phyloP scores from a whole-genome alignment of 73 alveolate genomes.

The Durusdinium trenchii region DNA sequence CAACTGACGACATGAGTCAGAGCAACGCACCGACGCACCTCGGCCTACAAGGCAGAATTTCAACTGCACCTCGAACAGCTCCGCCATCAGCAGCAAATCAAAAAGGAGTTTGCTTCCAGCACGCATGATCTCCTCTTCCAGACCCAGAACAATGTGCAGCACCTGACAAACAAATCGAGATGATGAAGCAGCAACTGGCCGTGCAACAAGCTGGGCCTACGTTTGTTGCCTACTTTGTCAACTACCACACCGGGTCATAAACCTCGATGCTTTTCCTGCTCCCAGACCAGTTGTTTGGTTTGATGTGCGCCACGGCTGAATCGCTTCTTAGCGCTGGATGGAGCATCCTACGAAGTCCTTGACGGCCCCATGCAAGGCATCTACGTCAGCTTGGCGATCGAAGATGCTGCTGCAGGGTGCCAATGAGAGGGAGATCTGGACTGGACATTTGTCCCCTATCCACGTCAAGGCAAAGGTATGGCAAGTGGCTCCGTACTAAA shows the following conservation, averaged over 20 bases:
- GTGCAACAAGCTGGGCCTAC: neutral
- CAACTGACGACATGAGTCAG: too few species aligned
- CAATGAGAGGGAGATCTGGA: slow-evolving; percentile 1
- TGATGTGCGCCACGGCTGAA: neutral
- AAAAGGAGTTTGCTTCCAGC: too few species aligned
- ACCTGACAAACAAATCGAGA: too few species aligned
- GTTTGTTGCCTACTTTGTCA: neutral
- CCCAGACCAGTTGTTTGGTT: slow-evolving; percentile 18
- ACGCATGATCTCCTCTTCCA: too few species aligned
- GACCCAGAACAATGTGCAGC: too few species aligned
- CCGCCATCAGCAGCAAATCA: too few species aligned
- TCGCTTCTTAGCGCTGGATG: neutral
- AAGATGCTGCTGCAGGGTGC: neutral
- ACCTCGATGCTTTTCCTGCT: neutral
- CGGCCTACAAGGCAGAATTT: too few species aligned
- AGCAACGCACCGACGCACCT: too few species aligned
- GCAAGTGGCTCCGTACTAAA: too few species aligned
- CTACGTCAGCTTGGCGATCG: neutral
- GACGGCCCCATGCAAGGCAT: slow-evolving; percentile 35
- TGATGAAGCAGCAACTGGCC: too few species aligned
- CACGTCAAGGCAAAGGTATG: too few species aligned
- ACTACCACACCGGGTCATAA: neutral
- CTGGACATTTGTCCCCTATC: slow-evolving; percentile 7
- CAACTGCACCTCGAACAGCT: too few species aligned
- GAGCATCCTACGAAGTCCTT: neutral